Evolutionary conservation across 2,329 filamentous ascomycete genomes (phyloP).

Genomic region (Grosmannia clavigera): DNA sequence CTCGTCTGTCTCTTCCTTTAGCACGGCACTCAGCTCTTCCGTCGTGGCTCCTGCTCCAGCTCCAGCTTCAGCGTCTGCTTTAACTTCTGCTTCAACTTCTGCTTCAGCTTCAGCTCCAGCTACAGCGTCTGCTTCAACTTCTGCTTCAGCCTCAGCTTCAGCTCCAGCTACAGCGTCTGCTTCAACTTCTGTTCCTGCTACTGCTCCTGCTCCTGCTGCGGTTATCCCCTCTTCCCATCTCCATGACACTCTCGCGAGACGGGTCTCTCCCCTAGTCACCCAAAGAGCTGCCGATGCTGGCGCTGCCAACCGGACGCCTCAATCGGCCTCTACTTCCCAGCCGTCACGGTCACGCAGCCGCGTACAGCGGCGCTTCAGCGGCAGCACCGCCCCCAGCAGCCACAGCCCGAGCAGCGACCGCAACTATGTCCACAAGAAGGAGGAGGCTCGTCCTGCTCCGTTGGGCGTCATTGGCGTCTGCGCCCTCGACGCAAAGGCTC

Average conservation of each 20-base stretch:
- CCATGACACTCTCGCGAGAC: background rate
- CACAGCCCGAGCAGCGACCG: slow-evolving; percentile 67
- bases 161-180: slow-evolving; percentile 17
- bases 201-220: slow-evolving; percentile 15
- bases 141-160: background rate
- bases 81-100: background rate
- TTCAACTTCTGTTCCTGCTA: slow-evolving; percentile 17
- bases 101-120: background rate
- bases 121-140: slow-evolving; percentile 20
- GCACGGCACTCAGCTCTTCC: background rate
- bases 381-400: slow-evolving; percentile 70
- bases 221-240: slow-evolving; percentile 4
- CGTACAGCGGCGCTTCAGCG: slow-evolving; percentile 64
- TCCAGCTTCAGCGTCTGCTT: slow-evolving; percentile 19
- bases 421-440: slow-evolving; percentile 29
- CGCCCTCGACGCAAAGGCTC: slow-evolving; percentile 86
- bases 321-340: slow-evolving; percentile 13
- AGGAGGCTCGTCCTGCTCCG: slow-evolving; percentile 50
- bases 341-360: slow-evolving; percentile 41
- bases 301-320: slow-evolving; percentile 10
- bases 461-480: slow-evolving; percentile 78
- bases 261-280: background rate
- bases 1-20: background rate
- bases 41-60: background rate
- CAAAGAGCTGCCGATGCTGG: background rate